Base-by-base conservation (phyloP, 208 protist genomes). In the Crithidia fasciculata region DNA sequence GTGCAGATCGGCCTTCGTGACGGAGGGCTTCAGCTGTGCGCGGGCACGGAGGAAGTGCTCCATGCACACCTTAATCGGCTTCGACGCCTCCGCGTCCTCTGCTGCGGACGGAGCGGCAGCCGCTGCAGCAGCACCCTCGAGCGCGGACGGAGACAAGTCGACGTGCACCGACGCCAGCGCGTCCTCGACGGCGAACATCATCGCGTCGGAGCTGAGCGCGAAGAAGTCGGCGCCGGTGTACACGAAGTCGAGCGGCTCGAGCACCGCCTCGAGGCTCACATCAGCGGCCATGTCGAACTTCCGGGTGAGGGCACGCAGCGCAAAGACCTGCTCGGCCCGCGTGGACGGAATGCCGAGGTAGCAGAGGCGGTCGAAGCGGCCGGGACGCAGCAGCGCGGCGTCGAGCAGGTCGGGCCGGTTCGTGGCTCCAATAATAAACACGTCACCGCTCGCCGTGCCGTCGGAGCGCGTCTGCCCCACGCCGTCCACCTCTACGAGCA, bases 151-250 rank as follows among this genome's bases (percentile, higher is more conserved):
- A 16, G 53, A 44, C n/a, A 28, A 28, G 28, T 28, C 28, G 28
- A 28, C 28, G 28, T 74, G 75, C 55, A 79, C 64, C 16, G 69
- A 40, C 59, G 91, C 81, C 7, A 96, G 69, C 37, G 84, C 79
- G 43, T 98, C 90, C 40, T 97, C 84, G n/a, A 99, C 90, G 15
- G 97, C 95, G 66, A 89, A 86, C 82, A 99, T 94, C 81, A 98
- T 95, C 4, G 98, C 97, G 77, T 99, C 97, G 8, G 93, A 93
- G 83, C 95, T 98, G 8, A 99, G 75, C 13, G 95, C 91, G 44
- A 96, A 97, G 55, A 99, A 87, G 77, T 99, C 98, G 4, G 98
- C 98, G 18, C 98, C 98, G 37, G 92, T 98, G 80, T 98, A 98
- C 12, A 89, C 78, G 19, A 87, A 79, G 12, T 89, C 83, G 12